Evolutionary conservation across 2,329 filamentous ascomycete genomes (phyloP).

Genomic region (Nothophoma quercina): DNA sequence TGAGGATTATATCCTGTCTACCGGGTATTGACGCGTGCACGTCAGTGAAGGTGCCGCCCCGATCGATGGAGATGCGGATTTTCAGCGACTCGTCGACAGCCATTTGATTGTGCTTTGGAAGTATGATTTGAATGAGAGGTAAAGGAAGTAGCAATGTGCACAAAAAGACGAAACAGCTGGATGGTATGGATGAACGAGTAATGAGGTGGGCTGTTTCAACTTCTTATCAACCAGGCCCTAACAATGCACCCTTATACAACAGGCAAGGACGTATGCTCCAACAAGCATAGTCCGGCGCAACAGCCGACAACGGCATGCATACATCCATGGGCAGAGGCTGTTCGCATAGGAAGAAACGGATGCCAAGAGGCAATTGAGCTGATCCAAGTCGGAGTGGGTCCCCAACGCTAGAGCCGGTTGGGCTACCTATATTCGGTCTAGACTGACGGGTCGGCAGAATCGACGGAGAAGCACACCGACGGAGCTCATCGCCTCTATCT

Average conservation of each 20-base stretch:
- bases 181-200: not conserved
- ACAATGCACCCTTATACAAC: not conserved
- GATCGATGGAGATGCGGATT: constrained; percentile 16
- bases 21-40: constrained; percentile 31
- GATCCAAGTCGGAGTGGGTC: constrained; percentile 6
- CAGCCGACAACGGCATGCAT: not conserved
- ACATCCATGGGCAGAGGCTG: not conserved
- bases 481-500: not conserved
- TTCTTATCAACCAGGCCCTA: constrained; percentile 1
- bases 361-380: not conserved
- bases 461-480: not conserved
- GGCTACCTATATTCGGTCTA: not conserved
- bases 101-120: not conserved
- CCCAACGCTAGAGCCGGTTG: not conserved
- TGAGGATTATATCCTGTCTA: constrained; percentile 37
- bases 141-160: not conserved
- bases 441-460: not conserved
- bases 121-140: not conserved
- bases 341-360: not conserved
- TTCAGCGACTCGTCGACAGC: constrained; percentile 5
- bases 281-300: not conserved
- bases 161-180: not conserved
- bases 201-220: not conserved
- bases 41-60: constrained; percentile 31
- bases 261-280: not conserved